Base-by-base conservation (phyloP, 371 early-diverging fungal genomes). In the Mortierella sp. region DNA sequence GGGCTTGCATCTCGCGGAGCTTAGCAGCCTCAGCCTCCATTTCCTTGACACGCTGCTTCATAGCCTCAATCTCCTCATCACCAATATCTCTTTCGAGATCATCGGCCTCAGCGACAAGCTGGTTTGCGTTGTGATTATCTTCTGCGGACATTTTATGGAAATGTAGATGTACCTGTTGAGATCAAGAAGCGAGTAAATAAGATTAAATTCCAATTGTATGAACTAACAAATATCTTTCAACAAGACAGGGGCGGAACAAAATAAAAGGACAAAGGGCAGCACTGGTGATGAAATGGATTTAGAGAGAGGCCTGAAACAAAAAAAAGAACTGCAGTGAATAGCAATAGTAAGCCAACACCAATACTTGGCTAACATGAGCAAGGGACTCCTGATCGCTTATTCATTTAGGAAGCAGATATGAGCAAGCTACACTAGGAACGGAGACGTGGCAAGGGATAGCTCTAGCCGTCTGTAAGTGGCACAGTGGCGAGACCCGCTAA, bases 1-100 rank as follows among this genome's bases (percentile, higher is more conserved):
- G 93, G 43, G 93, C 96, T 77, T 96, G 96, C 92, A 98, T 94
- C 74, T 94, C 94, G 61, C 93, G 90, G 69, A 98, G 89, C 84
- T 96, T 95, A 61, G 94, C 94, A n/a, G 98, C 97, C 76, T 98
- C 98, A 64, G 93, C 91, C 83, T 97, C 97, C 97, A 97, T 96
- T 84, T 96, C 95, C 73, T 93, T 85, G 49, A 97, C 94, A 43
- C 95, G 91, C 77, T 89, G 89, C 84, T 96, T 94, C 94, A 98
- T 94, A 64, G 91, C 94, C 66, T 93, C 96, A 60, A 96, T 83
- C 35, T 83, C 83, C 70, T 81, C 73, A 64, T 81, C 83, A 22
- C 70, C 76, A 45, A 69, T 65, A 59, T 81, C 80, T 67, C 72
- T 81, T 30, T 73, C 76, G 20, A 76, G 69, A 47, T 72, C 83